A percentile compares a stretch with the other conserved stretches of the same genome.
Conservation (phyloP, 2,329 filamentous ascomycete genomes). For the Mycosphaerella sp. region DNA sequence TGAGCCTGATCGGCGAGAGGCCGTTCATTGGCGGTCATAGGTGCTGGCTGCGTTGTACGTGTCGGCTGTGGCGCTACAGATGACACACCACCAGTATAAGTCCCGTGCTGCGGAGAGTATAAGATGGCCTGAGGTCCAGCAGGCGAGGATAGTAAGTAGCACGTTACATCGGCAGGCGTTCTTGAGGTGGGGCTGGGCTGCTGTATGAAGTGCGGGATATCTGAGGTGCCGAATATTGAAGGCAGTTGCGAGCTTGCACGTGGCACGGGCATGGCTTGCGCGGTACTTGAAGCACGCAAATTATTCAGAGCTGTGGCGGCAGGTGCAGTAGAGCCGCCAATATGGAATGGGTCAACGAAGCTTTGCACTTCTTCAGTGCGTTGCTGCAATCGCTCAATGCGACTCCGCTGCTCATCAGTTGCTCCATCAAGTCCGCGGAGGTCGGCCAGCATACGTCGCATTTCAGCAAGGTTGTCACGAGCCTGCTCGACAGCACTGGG, state of each 20-base stretch:
- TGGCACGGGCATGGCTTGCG: slow-evolving; percentile 5
- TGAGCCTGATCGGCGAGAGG: slow-evolving; percentile 8
- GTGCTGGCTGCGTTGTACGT: slow-evolving; percentile 11
- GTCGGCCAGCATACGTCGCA: slow-evolving; percentile 29
- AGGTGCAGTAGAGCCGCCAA: slow-evolving; percentile 2
- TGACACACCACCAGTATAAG: slow-evolving; percentile 21
- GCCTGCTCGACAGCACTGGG: slow-evolving; percentile 29
- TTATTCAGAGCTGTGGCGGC: neutral
- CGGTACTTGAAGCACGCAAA: neutral
- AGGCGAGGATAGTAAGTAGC: slow-evolving; percentile 42
- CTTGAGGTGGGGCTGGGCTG: slow-evolving; percentile 13
- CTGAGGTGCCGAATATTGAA: neutral
- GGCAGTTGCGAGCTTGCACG: slow-evolving; percentile 1
- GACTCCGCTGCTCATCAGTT: slow-evolving; percentile 21
- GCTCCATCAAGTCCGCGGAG: slow-evolving; percentile 18
- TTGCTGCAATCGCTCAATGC: slow-evolving; percentile 22
- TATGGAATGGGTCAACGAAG: slow-evolving; percentile 29
- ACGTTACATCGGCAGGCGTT: slow-evolving; percentile 25
- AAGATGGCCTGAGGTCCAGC: slow-evolving; percentile 42
- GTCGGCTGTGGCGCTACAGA: slow-evolving; percentile 12
- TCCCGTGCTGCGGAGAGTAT: slow-evolving; percentile 35
- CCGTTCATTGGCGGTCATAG: neutral
- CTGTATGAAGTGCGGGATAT: slow-evolving; percentile 5
- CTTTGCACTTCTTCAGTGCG: slow-evolving; percentile 23
- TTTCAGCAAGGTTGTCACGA: slow-evolving; percentile 29